Evolutionary conservation across 768 basidiomycete genomes (phyloP).

Genomic region (Boletus reticulatus): DNA sequence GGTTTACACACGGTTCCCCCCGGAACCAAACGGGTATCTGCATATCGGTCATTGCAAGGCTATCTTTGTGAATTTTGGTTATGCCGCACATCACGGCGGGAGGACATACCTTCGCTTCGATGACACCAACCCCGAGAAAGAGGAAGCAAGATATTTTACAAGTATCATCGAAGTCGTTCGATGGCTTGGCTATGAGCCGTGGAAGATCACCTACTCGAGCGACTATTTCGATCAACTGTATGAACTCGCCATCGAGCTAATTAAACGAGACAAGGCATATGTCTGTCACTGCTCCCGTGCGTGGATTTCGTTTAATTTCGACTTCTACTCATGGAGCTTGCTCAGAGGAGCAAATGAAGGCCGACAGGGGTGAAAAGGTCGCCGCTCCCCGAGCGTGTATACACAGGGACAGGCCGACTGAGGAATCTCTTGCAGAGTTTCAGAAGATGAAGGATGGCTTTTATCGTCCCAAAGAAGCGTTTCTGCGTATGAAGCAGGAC

Average conservation of each 20-base stretch:
- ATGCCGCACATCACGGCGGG: conserved; percentile 91
- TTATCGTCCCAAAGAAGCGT: conserved; percentile 90
- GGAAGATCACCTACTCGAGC: conserved; percentile 98
- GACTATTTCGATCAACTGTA: conserved; percentile 92
- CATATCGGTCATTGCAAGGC: conserved; percentile 98
- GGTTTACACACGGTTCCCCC: conserved; percentile 96
- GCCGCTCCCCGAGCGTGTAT: conserved; percentile 79
- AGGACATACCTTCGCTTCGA: conserved; percentile 94
- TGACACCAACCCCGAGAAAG: conserved; percentile 98
- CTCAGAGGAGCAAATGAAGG: conserved; percentile 89
- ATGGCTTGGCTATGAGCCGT: conserved; percentile 98
- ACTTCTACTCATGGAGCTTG: conserved; percentile 1
- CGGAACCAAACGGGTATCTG: conserved; percentile 96
- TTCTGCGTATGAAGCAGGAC: conserved; percentile 97
- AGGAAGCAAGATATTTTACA: conserved; percentile 94
- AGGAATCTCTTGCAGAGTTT: conserved; percentile 86
- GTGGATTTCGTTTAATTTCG: conserved; percentile 30
- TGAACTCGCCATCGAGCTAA: conserved; percentile 83
- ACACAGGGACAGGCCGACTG: conserved; percentile 84
- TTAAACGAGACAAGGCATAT: conserved; percentile 89
- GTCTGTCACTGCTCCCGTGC: conserved; percentile 94
- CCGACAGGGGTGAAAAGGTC: conserved; percentile 81
- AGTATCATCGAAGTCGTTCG: conserved; percentile 93
- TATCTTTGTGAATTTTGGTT: conserved; percentile 98
- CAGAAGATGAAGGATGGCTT: conserved; percentile 88